Evolutionary conservation across 345 rosid species (phyloP), one percentile per base, ranked within the genome.

Genomic region (Acer saccharum): DNA sequence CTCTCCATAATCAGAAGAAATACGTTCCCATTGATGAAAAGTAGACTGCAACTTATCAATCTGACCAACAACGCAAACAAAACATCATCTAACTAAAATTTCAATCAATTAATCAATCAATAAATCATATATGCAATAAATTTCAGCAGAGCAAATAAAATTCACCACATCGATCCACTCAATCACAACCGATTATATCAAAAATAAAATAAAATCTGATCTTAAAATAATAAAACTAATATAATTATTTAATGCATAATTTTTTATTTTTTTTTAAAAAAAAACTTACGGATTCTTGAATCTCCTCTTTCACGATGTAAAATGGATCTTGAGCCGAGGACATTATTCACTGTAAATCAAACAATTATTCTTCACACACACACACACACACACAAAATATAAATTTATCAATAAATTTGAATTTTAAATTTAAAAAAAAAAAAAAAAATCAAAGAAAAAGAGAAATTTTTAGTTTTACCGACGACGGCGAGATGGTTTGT

Each of bases 321-420:
- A 94, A 96, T 0, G 99, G 99, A 89, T 96, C 99, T 84, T 94
- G 98, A 16, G 98, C 97, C 5, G 97, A 91, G 77, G 98, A 92
- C 99, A 96, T 96, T 21, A 21, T 39, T 41, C 20, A 57, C 46
- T 43, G 46, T 43, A 43, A 0, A 25, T 55, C 62, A 64, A 32
- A 32, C 39, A 32, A 32, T 32, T 32, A 32, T 32, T 32, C 39
- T 32, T 32, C 39, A 32, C 39, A 32, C 32, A 27, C 29, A 27
- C 29, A 27, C 29, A 27, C 65, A 57, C 75, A 32, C 44, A 29
- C 2, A 71, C 32, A n/a, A 0, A 70, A 29, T 21, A 20, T 32
- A 60, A 71, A 71, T 71, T 44, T 43, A 6, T 43, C 46, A 43
- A 43, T 43, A 43, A 6, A 7, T 9, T 43, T 32, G 6, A 32